Conservation (phyloP, 148 eudicot genomes). For the Heliosperma pusillum region DNA sequence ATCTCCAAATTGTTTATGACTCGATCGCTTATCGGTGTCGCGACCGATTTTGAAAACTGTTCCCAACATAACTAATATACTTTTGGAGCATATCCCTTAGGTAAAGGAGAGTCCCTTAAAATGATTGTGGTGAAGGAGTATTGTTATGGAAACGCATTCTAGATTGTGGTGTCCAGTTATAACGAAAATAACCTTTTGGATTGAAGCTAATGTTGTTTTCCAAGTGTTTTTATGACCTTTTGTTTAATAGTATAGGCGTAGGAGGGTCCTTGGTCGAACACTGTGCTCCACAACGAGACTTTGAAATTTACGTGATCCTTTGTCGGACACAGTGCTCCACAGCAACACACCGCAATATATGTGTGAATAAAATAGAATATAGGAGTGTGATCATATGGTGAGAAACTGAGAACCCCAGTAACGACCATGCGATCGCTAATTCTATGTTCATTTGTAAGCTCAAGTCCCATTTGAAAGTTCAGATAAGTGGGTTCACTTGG, state of each 20-base stretch:
- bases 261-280: not conserved
- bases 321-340: not conserved
- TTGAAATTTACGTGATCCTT: too few species aligned
- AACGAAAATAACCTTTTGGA: constrained; percentile 8
- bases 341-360: too few species aligned
- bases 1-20: too few species aligned
- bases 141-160: constrained; percentile 7
- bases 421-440: too few species aligned
- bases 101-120: not conserved
- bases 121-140: constrained; percentile 7
- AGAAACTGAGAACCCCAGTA: too few species aligned
- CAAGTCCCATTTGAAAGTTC: not conserved
- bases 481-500: not conserved
- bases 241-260: not conserved
- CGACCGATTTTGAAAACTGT: too few species aligned
- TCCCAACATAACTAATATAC: not conserved
- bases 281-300: not conserved
- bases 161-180: constrained; percentile 16
- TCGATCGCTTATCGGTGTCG: too few species aligned
- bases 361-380: too few species aligned
- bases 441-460: not conserved
- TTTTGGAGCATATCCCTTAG: constrained; percentile 6
- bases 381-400: too few species aligned
- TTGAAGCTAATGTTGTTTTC: constrained; percentile 11
- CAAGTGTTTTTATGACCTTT: not conserved